Percentiles rank a stretch among this genome's conserved stretches.
Conservation (phyloP, 148 eudicot species). For the Rhododendron simsii region DNA sequence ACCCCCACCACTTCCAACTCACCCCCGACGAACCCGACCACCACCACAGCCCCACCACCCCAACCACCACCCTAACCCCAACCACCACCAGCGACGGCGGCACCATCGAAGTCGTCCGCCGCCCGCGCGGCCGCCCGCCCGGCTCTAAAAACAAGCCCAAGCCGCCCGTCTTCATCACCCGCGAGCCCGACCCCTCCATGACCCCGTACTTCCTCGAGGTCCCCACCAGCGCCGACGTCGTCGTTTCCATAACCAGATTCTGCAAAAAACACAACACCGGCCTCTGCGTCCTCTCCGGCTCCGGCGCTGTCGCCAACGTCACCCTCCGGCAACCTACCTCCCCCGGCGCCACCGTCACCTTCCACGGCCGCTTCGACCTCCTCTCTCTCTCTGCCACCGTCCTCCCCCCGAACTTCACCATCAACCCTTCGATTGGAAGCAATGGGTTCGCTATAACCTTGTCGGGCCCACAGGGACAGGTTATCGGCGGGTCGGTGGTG, state of each 20-base stretch:
- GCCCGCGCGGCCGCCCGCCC: slow-evolving; percentile 87
- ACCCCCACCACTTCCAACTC: slow-evolving; percentile 11
- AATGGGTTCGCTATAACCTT: slow-evolving; percentile 43
- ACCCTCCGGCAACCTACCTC: slow-evolving; percentile 33
- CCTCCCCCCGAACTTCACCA: neutral
- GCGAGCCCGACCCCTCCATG: slow-evolving; percentile 52
- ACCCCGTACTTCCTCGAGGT: slow-evolving; percentile 53
- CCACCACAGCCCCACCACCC: slow-evolving; percentile 5
- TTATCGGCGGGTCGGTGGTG: slow-evolving; percentile 65
- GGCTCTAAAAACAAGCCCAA: slow-evolving; percentile 82
- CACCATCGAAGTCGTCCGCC: slow-evolving; percentile 47
- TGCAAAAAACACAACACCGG: slow-evolving; percentile 37
- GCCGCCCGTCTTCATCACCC: slow-evolving; percentile 47
- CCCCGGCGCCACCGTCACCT: slow-evolving; percentile 42
- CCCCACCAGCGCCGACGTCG: slow-evolving; percentile 29
- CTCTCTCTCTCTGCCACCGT: slow-evolving; percentile 34
- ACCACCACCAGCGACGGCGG: slow-evolving; percentile 38
- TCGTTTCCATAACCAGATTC: slow-evolving; percentile 37
- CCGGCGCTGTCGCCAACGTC: slow-evolving; percentile 45
- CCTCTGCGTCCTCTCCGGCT: slow-evolving; percentile 37
- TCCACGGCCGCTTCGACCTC: slow-evolving; percentile 46
- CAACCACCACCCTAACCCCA: neutral
- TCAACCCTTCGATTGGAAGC: neutral
- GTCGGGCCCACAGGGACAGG: slow-evolving; percentile 80
- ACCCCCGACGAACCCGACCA: slow-evolving; percentile 32